Conservation (phyloP, 78 protist species). For the Guillardia theta region DNA sequence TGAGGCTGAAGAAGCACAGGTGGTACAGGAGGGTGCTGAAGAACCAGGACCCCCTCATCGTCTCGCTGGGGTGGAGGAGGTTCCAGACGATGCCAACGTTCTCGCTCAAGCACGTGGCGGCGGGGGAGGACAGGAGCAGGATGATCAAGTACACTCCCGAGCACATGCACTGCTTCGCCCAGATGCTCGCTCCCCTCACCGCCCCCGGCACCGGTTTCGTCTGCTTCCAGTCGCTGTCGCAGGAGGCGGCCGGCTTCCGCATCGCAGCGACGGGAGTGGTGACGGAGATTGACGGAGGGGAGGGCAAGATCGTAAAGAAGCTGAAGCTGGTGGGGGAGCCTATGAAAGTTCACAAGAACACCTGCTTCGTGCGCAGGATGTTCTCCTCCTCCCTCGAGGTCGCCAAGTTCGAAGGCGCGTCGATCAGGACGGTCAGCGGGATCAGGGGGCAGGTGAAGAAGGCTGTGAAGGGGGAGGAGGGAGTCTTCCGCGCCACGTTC, state of each 20-base stretch:
- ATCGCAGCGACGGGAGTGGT: conserved; percentile 91
- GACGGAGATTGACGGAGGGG: conserved; percentile 76
- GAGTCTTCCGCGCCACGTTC: conserved; percentile 95
- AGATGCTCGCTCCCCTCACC: conserved; percentile 58
- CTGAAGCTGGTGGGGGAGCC: conserved; percentile 95
- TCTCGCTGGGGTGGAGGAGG: conserved; percentile 98
- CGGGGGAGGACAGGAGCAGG: conserved; percentile 82
- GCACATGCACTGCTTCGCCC: conserved; percentile 96
- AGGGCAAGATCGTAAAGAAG: conserved; percentile 90
- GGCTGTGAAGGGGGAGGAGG: conserved; percentile 74
- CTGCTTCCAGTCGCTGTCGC: conserved; percentile 50
- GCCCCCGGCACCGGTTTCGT: conserved; percentile 79
- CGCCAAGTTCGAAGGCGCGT: conserved; percentile 7
- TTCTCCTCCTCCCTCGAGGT: conserved; percentile 40
- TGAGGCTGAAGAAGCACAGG: conserved; percentile 89
- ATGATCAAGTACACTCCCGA: conserved; percentile 97
- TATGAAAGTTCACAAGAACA: conserved; percentile 83
- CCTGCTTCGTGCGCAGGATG: conserved; percentile 89
- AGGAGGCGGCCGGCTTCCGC: conserved; percentile 76
- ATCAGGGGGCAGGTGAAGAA: conserved; percentile 95
- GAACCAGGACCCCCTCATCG: conserved; percentile 93
- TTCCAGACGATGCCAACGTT: conserved; percentile 89
- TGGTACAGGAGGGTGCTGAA: conserved; percentile 77
- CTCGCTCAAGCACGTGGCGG: conserved; percentile 7
- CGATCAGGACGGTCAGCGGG: conserved; percentile 92